Conservation (phyloP, 805 yeast genomes). For the Pichia californica region DNA sequence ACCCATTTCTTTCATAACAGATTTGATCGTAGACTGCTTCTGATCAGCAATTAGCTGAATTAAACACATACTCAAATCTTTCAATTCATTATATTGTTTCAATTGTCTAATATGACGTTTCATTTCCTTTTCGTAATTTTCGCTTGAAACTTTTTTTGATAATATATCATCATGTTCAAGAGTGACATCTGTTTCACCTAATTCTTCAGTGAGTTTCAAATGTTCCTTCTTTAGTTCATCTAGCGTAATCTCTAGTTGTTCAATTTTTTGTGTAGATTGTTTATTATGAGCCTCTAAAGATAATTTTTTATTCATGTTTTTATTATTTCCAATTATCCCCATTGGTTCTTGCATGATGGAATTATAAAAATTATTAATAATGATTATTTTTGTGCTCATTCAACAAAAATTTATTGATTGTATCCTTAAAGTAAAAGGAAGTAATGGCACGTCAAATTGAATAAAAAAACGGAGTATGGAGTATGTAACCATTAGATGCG, state of each 20-base stretch:
- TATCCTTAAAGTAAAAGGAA: too few relatives aligned
- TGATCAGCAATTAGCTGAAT: conserved; percentile 58
- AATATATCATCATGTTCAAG: conserved; percentile 6
- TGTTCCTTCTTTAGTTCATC: conserved; percentile 24
- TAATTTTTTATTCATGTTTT: too few relatives aligned
- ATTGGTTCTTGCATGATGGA: too few relatives aligned
- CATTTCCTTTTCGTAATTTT: conserved; percentile 34
- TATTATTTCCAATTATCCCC: too few relatives aligned
- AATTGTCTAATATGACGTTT: conserved; percentile 45
- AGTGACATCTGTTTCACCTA: neutral
- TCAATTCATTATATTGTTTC: conserved; percentile 55
- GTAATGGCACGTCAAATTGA: too few relatives aligned
- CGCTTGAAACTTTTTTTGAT: conserved; percentile 4
- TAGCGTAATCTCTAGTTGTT: conserved; percentile 38
- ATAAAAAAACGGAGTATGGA: too few relatives aligned
- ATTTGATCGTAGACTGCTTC: conserved; percentile 38
- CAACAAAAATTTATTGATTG: too few relatives aligned
- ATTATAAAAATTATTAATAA: too few relatives aligned
- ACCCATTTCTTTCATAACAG: conserved; percentile 50
- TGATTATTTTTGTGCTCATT: too few relatives aligned
- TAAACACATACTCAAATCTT: conserved; percentile 53
- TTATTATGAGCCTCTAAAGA: conserved; percentile 19
- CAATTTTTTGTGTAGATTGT: conserved; percentile 40
- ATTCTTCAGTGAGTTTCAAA: conserved; percentile 14
- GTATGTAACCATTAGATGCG: too few relatives aligned